Evolutionary conservation across 345 rosid genomes (phyloP).

Genomic region (Viola odorata): DNA sequence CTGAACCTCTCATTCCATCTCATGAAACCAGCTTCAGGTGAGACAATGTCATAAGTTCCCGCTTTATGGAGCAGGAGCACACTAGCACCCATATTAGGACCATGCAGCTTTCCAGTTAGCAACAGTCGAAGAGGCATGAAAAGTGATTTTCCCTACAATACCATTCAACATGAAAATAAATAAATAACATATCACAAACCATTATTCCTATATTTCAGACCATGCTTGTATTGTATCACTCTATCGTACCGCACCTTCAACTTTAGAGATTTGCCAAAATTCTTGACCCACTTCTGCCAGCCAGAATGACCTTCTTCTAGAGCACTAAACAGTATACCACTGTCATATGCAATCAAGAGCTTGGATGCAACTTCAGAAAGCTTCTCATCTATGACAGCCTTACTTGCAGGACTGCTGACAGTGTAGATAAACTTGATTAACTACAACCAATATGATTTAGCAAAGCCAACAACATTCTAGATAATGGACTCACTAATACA

Average conservation of each 20-base stretch:
- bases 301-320: constrained; percentile 70
- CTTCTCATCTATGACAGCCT: constrained; percentile 54
- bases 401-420: constrained; percentile 59
- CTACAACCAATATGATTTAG: too few relatives aligned
- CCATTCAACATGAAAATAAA: neutral
- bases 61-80: constrained; percentile 62
- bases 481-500: too few relatives aligned
- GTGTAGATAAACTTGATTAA: neutral
- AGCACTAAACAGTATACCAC: constrained; percentile 62
- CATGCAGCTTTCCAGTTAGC: constrained; percentile 86
- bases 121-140: constrained; percentile 84
- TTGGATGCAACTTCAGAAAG: constrained; percentile 66
- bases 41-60: constrained; percentile 43
- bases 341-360: constrained; percentile 15
- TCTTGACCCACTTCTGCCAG: constrained; percentile 94
- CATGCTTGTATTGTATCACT: neutral
- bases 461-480: too few relatives aligned
- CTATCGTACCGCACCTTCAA: constrained; percentile 53
- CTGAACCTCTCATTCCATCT: constrained; percentile 57
- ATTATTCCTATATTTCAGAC: too few relatives aligned
- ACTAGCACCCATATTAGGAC: constrained; percentile 81
- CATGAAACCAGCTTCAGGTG: constrained; percentile 48
- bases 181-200: neutral
- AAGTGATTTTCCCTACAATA: constrained; percentile 70
- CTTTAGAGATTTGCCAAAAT: constrained; percentile 64